Evolutionary conservation across 371 early-diverging fungal species (phyloP), one percentile per base, ranked within the genome.

Genomic region (Mucor irregularis): DNA sequence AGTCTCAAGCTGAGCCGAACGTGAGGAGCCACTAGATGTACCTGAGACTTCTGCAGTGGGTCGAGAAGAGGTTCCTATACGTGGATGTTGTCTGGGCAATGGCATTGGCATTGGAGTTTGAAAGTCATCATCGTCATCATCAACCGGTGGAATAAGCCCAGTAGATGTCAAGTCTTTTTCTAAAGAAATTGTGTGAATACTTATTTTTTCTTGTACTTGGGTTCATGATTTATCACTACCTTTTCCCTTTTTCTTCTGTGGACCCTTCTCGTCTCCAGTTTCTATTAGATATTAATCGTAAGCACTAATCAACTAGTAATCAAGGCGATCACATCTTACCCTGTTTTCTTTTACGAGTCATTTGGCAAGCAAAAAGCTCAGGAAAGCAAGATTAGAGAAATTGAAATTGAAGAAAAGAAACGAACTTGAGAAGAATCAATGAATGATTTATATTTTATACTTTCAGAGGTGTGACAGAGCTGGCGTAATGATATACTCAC

Each of bases 21-120:
- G n/a, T n/a, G n/a, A n/a, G n/a, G n/a, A n/a, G n/a, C n/a, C n/a
- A 45, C 45, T 45, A 45, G 45, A 29, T 29, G 25, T 29, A 45
- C 45, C 45, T 25, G 45, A 45, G 14, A n/a, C 45, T 28, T 25
- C 26, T 7, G 21, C 43, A 42, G 4, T n/a, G n/a, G n/a, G n/a
- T n/a, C n/a, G n/a, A n/a, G n/a, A n/a, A n/a, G n/a, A n/a, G n/a
- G n/a, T n/a, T n/a, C n/a, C n/a, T n/a, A n/a, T n/a, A n/a, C n/a
- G n/a, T n/a, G n/a, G n/a, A n/a, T n/a, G 19, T 19, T 8, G 3
- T 24, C 7, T 42, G 16, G 16, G 43, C 21, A 42, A 24, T 9
- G 43, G 22, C 22, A 42, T 10, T 24, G 21, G 16, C 13, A 42
- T 42, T 42, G 43, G 43, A 42, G 13, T 22, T 42, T 42, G 43